A percentile compares a stretch with the other conserved stretches of the same genome.
These are phyloP conservation scores for Ceratocystis smalleyi DNA, from an alignment of 2,329 filamentous ascomycete genomes.

Conservation along the genomic window DNA sequence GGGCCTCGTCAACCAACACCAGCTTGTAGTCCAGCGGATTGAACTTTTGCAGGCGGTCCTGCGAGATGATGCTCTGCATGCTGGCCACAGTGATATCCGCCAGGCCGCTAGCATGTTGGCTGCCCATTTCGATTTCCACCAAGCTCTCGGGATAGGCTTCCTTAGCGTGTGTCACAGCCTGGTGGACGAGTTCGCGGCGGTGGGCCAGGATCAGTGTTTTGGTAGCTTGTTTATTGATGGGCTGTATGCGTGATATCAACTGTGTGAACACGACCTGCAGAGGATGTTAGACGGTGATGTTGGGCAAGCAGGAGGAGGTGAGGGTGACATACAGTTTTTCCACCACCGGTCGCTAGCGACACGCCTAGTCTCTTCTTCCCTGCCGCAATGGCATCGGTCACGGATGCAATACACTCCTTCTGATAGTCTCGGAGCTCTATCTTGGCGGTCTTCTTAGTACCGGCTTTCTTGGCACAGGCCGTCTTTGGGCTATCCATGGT, in stretches of 20 bases:
- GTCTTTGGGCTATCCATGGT: not conserved
- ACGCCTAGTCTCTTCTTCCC: slow-evolving; percentile 70
- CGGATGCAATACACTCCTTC: slow-evolving; percentile 76
- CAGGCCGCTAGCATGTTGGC: slow-evolving; percentile 54
- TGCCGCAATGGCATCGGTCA: slow-evolving; percentile 49
- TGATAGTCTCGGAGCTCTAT: slow-evolving; percentile 68
- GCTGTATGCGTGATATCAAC: slow-evolving; percentile 61
- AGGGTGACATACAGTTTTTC: slow-evolving; percentile 54
- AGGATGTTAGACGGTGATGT: not conserved
- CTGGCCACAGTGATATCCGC: slow-evolving; percentile 93
- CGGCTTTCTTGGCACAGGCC: not conserved
- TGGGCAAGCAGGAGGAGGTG: not conserved
- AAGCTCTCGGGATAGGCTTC: slow-evolving; percentile 63
- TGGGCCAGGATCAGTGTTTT: slow-evolving; percentile 87
- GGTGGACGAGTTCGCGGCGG: slow-evolving; percentile 82
- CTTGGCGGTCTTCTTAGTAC: not conserved
- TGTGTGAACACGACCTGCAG: slow-evolving; percentile 83
- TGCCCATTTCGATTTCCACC: slow-evolving; percentile 87
- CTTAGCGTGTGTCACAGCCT: slow-evolving; percentile 73
- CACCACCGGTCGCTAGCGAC: slow-evolving; percentile 73
- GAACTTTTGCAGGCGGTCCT: slow-evolving; percentile 66
- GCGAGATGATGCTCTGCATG: slow-evolving; percentile 66
- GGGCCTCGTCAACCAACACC: slow-evolving; percentile 85
- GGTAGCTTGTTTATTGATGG: slow-evolving; percentile 40
- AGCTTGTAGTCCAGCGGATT: slow-evolving; percentile 70